These are phyloP conservation scores for Ajuga reptans DNA, from an alignment of 305 asterid species.

Conservation along the genomic window DNA sequence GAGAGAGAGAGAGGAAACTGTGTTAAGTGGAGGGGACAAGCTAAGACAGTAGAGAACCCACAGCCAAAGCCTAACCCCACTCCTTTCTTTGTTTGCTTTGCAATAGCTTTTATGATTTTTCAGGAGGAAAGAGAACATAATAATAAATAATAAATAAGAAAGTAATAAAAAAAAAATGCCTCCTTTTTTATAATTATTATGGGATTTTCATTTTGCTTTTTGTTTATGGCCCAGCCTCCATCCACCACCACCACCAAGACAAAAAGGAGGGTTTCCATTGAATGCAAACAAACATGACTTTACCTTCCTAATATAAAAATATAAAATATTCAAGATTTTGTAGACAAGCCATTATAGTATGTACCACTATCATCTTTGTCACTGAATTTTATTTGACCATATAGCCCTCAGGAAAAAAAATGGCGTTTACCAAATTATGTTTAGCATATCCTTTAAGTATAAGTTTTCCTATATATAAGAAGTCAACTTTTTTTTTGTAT, in stretches of 20 bases:
- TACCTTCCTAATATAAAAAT: slow-evolving; percentile 10
- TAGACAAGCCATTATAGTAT: slow-evolving; percentile 26
- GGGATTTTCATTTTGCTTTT: slow-evolving; percentile 5
- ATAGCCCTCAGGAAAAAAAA: neutral
- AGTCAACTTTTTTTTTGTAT: no score
- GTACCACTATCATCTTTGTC: slow-evolving; percentile 19
- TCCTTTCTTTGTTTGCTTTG: slow-evolving; percentile 36
- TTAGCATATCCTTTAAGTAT: no score
- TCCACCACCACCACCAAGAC: slow-evolving; percentile 30
- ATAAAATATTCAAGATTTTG: neutral
- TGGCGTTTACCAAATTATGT: neutral
- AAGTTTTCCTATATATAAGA: no score
- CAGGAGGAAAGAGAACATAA: neutral
- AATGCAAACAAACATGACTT: slow-evolving; percentile 26
- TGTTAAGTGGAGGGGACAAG: slow-evolving; percentile 91
- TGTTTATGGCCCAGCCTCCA: slow-evolving; percentile 28
- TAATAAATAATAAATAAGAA: neutral
- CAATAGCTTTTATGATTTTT: slow-evolving; percentile 35
- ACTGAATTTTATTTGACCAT: slow-evolving; percentile 12
- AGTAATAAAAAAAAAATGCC: slow-evolving; percentile 6
- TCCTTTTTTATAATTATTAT: neutral
- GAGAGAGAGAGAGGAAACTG: slow-evolving; percentile 23
- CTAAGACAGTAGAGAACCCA: slow-evolving; percentile 90
- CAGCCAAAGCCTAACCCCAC: slow-evolving; percentile 49
- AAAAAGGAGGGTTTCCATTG: slow-evolving; percentile 22